Evolutionary conservation across 352 stramenopile genomes (phyloP).

Genomic region (Phytophthora fragariaefolia): DNA sequence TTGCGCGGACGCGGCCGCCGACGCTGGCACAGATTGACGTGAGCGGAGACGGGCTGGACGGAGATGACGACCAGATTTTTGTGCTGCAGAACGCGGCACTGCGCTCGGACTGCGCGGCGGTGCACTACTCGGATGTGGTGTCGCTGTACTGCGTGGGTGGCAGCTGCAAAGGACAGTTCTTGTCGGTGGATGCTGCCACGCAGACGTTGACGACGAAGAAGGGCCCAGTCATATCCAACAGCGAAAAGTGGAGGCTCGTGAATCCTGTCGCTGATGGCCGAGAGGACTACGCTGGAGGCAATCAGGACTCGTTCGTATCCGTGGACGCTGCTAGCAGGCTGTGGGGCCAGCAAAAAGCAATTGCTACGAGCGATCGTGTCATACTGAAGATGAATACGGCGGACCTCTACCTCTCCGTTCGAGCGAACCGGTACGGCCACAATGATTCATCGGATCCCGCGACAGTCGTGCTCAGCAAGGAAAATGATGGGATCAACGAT

Average conservation of each 20-base stretch:
- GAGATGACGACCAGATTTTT: constrained; percentile 84
- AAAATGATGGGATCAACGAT: constrained; percentile 59
- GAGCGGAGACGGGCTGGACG: constrained; percentile 64
- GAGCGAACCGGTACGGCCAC: constrained; percentile 25
- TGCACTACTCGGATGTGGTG: constrained; percentile 80
- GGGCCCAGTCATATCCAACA: constrained; percentile 76
- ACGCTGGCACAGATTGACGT: constrained; percentile 54
- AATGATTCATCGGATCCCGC: constrained; percentile 17
- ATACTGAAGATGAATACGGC: constrained; percentile 73
- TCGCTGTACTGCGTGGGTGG: constrained; percentile 79
- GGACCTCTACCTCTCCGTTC: constrained; percentile 63
- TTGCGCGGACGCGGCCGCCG: constrained; percentile 24
- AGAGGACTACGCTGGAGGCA: constrained; percentile 29
- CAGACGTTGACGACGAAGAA: constrained; percentile 73
- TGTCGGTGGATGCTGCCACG: constrained; percentile 70
- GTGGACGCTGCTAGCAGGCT: constrained; percentile 48
- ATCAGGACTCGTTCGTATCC: constrained; percentile 51
- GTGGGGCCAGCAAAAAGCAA: constrained; percentile 64
- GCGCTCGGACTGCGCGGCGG: constrained; percentile 66
- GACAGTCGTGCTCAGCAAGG: constrained; percentile 51
- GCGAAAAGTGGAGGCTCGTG: constrained; percentile 82
- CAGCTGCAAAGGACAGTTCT: constrained; percentile 71
- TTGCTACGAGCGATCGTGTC: constrained; percentile 76
- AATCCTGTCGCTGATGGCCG: constrained; percentile 48
- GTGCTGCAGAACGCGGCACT: constrained; percentile 78